Evolutionary conservation across 257 asterid species (phyloP).

Genomic region (Fraxinus pennsylvanica): DNA sequence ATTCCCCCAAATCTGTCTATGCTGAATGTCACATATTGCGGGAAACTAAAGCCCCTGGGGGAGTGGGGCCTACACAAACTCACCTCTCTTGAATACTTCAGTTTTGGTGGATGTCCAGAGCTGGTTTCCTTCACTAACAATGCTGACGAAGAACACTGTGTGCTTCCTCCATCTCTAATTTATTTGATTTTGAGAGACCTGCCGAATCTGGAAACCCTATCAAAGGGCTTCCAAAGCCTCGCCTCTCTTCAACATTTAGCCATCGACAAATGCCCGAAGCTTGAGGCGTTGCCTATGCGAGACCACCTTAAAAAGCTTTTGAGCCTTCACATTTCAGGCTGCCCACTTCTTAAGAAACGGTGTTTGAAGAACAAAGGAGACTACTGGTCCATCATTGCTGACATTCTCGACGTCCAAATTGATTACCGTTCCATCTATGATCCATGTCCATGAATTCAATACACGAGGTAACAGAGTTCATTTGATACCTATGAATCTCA

Average conservation of each 20-base stretch:
- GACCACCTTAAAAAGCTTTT: constrained; percentile 8
- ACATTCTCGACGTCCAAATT: no score
- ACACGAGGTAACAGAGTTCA: no score
- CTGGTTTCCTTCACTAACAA: constrained; percentile 20
- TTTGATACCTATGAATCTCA: no score
- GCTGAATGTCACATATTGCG: not conserved
- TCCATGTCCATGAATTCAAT: no score
- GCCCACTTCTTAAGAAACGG: no score
- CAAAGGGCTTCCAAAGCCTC: no score
- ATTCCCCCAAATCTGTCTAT: constrained; percentile 19
- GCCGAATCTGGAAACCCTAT: not conserved
- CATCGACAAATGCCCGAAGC: constrained; percentile 2
- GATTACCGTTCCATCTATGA: no score
- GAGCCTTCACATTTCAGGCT: not conserved
- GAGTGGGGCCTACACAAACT: constrained; percentile 18
- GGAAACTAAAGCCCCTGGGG: constrained; percentile 22
- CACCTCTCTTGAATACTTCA: no score
- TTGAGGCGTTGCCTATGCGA: constrained; percentile 11
- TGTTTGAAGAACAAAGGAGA: not conserved
- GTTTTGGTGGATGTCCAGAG: not conserved
- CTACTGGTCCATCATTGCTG: no score
- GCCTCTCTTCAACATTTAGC: not conserved
- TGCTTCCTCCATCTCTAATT: constrained; percentile 23
- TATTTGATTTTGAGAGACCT: accelerated
- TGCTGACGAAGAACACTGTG: not conserved